Percentiles rank a stretch among this genome's conserved stretches.
Conservation (phyloP, 2,329 filamentous ascomycete genomes). For the Botrytis paeoniae region DNA sequence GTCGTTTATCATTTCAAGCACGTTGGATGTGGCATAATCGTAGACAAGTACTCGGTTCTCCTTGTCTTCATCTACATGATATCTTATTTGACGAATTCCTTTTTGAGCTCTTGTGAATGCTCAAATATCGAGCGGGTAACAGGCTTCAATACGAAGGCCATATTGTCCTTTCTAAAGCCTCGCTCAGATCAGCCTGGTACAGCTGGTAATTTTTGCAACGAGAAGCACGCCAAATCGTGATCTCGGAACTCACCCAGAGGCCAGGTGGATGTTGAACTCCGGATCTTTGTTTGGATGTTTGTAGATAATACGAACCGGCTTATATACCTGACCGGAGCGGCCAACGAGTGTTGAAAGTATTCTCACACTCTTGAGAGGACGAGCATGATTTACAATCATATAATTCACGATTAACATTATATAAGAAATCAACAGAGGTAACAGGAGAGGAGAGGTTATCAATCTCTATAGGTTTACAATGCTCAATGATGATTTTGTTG, state of each 20-base stretch:
- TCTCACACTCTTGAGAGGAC: neutral
- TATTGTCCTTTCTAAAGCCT: conserved; percentile 2
- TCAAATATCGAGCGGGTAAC: conserved; percentile 8
- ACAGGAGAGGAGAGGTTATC: neutral
- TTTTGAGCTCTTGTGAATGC: neutral
- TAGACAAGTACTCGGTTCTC: conserved; percentile 3
- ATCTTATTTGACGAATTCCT: neutral
- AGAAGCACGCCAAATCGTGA: neutral
- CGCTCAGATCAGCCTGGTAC: neutral
- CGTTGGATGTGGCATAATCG: neutral
- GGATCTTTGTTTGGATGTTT: neutral
- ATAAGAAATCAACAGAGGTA: neutral
- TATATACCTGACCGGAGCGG: neutral
- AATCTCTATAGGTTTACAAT: neutral
- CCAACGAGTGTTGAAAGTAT: neutral
- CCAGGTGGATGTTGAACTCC: neutral
- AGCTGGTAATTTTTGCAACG: neutral
- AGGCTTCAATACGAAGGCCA: neutral
- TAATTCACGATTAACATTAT: neutral
- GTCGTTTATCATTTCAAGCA: conserved; percentile 3
- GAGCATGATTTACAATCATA: neutral
- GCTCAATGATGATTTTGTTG: neutral
- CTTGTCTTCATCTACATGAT: conserved; percentile 9
- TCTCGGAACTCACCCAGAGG: neutral
- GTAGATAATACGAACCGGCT: neutral